Percentiles rank a stretch among this genome's conserved stretches.
These are phyloP conservation scores for Ophiostoma montium DNA, from an alignment of 2,329 filamentous ascomycete genomes.

Conservation along the genomic window DNA sequence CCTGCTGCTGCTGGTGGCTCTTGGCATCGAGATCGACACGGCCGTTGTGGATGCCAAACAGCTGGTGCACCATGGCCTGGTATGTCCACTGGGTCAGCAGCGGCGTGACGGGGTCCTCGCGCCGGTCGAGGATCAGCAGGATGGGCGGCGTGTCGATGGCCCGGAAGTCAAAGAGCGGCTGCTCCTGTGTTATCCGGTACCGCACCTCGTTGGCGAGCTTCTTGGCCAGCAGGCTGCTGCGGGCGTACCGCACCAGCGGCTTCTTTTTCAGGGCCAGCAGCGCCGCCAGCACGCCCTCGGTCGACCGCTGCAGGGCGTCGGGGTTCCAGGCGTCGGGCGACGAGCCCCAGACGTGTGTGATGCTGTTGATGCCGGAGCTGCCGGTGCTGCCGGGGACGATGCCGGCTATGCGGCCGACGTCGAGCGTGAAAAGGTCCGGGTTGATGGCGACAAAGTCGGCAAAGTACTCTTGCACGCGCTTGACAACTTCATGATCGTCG, in stretches of 20 bases:
- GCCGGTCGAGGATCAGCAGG: constrained; percentile 74
- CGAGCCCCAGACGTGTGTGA: constrained; percentile 63
- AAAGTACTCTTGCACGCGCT: constrained; percentile 87
- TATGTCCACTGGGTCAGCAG: constrained; percentile 97
- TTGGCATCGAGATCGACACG: constrained; percentile 78
- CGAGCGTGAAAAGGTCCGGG: constrained; percentile 77
- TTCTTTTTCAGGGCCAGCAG: constrained; percentile 91
- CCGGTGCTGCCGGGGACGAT: neutral
- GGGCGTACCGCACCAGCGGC: constrained; percentile 84
- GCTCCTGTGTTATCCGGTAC: constrained; percentile 87
- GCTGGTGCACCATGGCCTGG: constrained; percentile 98
- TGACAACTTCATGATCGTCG: constrained; percentile 94
- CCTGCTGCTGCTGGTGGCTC: constrained; percentile 36
- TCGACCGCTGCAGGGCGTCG: constrained; percentile 71
- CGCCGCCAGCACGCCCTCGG: constrained; percentile 74
- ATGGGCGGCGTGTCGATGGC: constrained; percentile 91
- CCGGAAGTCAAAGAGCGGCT: constrained; percentile 91
- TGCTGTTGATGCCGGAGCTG: neutral
- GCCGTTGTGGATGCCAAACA: constrained; percentile 90
- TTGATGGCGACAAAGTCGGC: constrained; percentile 94
- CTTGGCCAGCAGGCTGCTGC: constrained; percentile 77
- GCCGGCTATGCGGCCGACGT: constrained; percentile 28
- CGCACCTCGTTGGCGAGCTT: constrained; percentile 87
- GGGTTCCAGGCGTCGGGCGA: constrained; percentile 81
- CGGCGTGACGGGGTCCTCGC: constrained; percentile 90